phyloP scores from a whole-genome alignment of 2,329 filamentous ascomycete genomes.

The Colletotrichum tropicicola region DNA sequence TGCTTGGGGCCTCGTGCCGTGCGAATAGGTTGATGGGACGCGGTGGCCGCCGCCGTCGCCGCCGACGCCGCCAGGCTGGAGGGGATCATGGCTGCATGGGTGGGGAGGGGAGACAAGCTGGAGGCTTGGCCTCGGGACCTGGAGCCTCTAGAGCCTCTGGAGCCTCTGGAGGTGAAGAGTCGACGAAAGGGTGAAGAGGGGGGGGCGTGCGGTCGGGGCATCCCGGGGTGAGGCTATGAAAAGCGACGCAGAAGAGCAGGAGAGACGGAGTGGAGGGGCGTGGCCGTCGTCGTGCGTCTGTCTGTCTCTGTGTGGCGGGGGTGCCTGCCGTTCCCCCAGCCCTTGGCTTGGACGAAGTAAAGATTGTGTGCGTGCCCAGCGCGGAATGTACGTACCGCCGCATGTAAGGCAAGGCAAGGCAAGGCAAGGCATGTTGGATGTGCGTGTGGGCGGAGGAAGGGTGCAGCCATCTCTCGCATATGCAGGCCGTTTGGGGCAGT shows the following conservation, averaged over 20 bases:
- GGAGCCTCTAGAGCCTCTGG: neutral
- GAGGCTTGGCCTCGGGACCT: constrained; percentile 14
- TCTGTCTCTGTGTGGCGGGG: constrained; percentile 22
- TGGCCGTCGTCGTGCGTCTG: constrained; percentile 14
- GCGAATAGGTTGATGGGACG: neutral
- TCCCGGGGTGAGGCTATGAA: constrained; percentile 5
- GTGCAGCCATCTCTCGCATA: constrained; percentile 31
- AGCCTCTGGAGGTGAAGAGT: neutral
- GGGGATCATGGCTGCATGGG: constrained; percentile 7
- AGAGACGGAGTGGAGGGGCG: constrained; percentile 16
- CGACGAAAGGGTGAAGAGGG: constrained; percentile 1
- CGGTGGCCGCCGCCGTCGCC: constrained; percentile 15
- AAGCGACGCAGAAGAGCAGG: constrained; percentile 1
- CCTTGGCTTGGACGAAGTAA: constrained; percentile 29
- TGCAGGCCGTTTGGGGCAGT: constrained; percentile 27
- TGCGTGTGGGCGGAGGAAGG: constrained; percentile 18
- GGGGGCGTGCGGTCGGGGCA: constrained; percentile 15
- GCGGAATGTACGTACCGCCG: constrained; percentile 7
- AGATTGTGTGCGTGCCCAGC: constrained; percentile 20
- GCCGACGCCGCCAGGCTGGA: constrained; percentile 10
- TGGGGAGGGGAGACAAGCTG: constrained; percentile 12
- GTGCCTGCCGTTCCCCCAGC: constrained; percentile 23
- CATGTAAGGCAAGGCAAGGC: neutral
- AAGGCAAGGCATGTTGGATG: constrained; percentile 7
- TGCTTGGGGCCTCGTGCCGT: constrained; percentile 1